A percentile compares a stretch with the other conserved stretches of the same genome.
Evolutionary conservation across 2,329 filamentous ascomycete species (phyloP).

Genomic region (Septoria petroselini): DNA sequence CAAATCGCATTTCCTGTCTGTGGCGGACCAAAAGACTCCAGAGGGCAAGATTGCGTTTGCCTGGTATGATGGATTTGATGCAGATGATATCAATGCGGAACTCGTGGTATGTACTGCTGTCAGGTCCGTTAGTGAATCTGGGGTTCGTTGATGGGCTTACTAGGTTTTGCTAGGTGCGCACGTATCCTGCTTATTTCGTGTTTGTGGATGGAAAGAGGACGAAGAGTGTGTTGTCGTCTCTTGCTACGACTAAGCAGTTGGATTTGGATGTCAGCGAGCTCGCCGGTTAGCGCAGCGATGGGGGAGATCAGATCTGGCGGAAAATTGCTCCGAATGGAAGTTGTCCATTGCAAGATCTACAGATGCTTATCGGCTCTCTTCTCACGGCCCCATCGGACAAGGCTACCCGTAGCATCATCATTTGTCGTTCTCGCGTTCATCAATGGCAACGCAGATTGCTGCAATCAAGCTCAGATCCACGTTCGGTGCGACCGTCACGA

Average conservation of each 20-base stretch:
- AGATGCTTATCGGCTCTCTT: too few relatives aligned
- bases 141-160: too few relatives aligned
- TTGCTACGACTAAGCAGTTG: slow-evolving; percentile 9
- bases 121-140: not conserved
- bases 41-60: slow-evolving; percentile 2
- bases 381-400: too few relatives aligned
- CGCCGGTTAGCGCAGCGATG: not conserved
- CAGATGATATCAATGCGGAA: slow-evolving; percentile 9
- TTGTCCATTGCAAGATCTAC: too few relatives aligned
- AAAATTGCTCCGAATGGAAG: too few relatives aligned
- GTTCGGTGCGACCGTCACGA: slow-evolving; percentile 60
- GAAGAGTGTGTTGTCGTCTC: slow-evolving; percentile 8
- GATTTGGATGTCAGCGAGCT: slow-evolving; percentile 3
- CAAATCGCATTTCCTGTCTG: slow-evolving; percentile 6
- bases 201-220: slow-evolving; percentile 7
- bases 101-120: not conserved
- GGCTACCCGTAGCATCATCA: not conserved
- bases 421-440: slow-evolving; percentile 60
- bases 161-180: not conserved
- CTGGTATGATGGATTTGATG: slow-evolving; percentile 9
- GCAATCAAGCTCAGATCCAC: slow-evolving; percentile 65
- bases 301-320: too few relatives aligned
- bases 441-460: slow-evolving; percentile 65
- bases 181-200: slow-evolving; percentile 5
- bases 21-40: not conserved